Percentiles rank a stretch among this genome's conserved stretches.
These are phyloP conservation scores for Furcasterigmium furcatum DNA, from an alignment of 2,329 filamentous ascomycete species.

Conservation along the genomic window DNA sequence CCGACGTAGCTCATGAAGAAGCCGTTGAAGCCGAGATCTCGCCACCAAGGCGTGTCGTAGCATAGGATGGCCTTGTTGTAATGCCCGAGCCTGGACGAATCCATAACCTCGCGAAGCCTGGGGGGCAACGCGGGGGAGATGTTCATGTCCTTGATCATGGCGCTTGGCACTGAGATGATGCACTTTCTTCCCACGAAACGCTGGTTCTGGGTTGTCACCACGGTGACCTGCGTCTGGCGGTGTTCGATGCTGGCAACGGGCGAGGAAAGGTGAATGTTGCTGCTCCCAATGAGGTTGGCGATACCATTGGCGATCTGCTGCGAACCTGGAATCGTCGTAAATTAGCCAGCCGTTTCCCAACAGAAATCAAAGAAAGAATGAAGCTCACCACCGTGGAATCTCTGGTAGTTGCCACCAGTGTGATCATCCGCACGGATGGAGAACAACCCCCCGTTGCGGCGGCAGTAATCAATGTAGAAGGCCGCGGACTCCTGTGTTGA, in stretches of 20 bases:
- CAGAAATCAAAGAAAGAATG: constrained; percentile 7
- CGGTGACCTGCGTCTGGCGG: constrained; percentile 6
- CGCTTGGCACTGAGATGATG: constrained; percentile 46
- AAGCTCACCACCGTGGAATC: constrained; percentile 19
- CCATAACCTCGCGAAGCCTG: constrained; percentile 27
- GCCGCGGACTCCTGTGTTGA: constrained; percentile 29
- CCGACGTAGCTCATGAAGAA: constrained; percentile 35
- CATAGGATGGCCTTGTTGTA: constrained; percentile 38
- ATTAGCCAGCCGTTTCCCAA: background rate
- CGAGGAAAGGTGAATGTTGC: constrained; percentile 12
- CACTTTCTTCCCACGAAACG: constrained; percentile 30
- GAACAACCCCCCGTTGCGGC: constrained; percentile 26
- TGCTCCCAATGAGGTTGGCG: constrained; percentile 17
- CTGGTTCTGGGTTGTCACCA: constrained; percentile 17
- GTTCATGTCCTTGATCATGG: constrained; percentile 39
- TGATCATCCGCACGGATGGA: constrained; percentile 29
- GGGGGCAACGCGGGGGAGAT: constrained; percentile 41
- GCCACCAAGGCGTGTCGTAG: constrained; percentile 28
- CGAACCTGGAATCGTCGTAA: constrained; percentile 13
- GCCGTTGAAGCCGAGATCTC: constrained; percentile 28
- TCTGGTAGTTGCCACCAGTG: constrained; percentile 29
- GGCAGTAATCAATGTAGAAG: constrained; percentile 34
- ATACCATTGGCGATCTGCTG: constrained; percentile 20
- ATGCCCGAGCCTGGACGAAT: constrained; percentile 33
- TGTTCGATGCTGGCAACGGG: constrained; percentile 20